Evolutionary conservation across 2,329 filamentous ascomycete species (phyloP), one percentile per base, ranked within the genome.

Genomic region (Niveomyces coronatus): DNA sequence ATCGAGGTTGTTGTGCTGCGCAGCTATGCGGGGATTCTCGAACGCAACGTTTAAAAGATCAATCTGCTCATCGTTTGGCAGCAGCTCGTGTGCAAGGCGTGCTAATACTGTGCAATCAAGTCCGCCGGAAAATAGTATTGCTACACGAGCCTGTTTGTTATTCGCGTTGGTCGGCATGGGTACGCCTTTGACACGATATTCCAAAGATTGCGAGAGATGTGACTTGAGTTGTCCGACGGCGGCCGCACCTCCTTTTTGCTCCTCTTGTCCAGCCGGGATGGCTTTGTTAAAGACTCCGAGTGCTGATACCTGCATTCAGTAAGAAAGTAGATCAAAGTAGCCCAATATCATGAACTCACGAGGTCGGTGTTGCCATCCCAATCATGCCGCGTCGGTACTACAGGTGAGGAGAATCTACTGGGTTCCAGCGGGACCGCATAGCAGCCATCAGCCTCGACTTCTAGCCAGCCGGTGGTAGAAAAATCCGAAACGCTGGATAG

Each of bases 1-100:
- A 1, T 54, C 51, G 3, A 50, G 41, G 6, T 42, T 44, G 15
- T 64, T 64, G 10, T 73, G 60, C 30, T 74, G 68, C 3, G 68
- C 77, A 42, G 71, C 78, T 46, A 80, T 75, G 22, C 85, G 74
- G 0, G 88, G 89, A 47, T 98, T 98, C 57, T 98, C 85, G 52
- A 98, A 98, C 0, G 89, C 91, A 31, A 98, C 89, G 48, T 98
- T 98, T 45, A 98, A 71, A 8, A 98, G 68, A 53, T 96, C 91
- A 44, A 98, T 79, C 1, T 72, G 65, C 50, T 93, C 79, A 4
- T 69, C 60, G 0, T 54, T 11, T 0, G 84, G 82, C 3, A 96
- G 55, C 3, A 93, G 60, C 10, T 94, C 82, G 53, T 94, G 84
- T 9, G 74, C 68, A 17, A 96, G 61, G 30, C 87, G 76, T 16